phyloP scores from a whole-genome alignment of 306 rosid genomes.

The Quercus engelmannii region DNA sequence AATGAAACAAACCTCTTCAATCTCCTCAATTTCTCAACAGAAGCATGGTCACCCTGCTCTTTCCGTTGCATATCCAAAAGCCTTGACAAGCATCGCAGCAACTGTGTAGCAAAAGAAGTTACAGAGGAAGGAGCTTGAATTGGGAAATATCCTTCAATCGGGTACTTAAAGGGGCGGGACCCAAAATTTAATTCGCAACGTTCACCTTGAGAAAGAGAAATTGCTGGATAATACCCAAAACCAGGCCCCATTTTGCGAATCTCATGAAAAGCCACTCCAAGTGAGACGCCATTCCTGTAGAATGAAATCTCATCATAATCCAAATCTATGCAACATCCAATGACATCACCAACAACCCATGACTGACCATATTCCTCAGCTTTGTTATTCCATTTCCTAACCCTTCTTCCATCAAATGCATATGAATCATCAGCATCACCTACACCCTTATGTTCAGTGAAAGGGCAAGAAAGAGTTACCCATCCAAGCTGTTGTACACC shows the following conservation, averaged over 20 bases:
- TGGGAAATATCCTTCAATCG: constrained; percentile 80
- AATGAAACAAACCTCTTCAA: constrained; percentile 71
- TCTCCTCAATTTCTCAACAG: constrained; percentile 75
- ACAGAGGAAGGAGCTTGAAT: constrained; percentile 67
- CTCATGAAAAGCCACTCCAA: constrained; percentile 86
- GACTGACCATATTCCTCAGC: constrained; percentile 82
- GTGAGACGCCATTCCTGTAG: constrained; percentile 82
- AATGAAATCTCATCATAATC: constrained; percentile 74
- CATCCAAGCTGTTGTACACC: constrained; percentile 98
- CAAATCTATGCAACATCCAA: constrained; percentile 97
- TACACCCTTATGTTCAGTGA: constrained; percentile 87
- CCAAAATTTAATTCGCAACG: constrained; percentile 91
- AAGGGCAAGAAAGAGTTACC: constrained; percentile 91
- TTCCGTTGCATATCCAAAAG: constrained; percentile 64
- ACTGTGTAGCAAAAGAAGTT: constrained; percentile 40
- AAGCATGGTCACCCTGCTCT: constrained; percentile 57
- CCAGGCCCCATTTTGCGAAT: constrained; percentile 79
- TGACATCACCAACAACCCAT: constrained; percentile 95
- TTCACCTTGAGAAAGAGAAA: constrained; percentile 95
- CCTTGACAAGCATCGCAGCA: constrained; percentile 83
- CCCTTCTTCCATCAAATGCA: constrained; percentile 97
- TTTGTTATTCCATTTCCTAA: constrained; percentile 87
- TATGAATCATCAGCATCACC: constrained; percentile 94
- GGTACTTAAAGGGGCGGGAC: constrained; percentile 75
- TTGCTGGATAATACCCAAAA: constrained; percentile 86